phyloP scores from a whole-genome alignment of 2,329 filamentous ascomycete genomes.

The Cladophialophora bantiana region DNA sequence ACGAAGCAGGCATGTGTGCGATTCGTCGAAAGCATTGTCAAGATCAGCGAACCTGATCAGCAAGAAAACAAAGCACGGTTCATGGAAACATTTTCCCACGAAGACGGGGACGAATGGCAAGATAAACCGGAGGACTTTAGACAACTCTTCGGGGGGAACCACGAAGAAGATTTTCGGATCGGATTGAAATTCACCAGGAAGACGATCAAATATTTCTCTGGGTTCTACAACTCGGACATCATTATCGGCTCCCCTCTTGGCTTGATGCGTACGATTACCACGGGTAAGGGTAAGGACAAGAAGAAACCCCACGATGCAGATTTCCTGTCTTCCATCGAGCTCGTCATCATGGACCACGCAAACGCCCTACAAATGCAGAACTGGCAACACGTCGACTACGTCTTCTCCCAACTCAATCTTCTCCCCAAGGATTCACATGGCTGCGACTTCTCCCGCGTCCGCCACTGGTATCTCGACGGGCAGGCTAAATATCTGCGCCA shows the following conservation, averaged over 20 bases:
- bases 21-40: constrained; percentile 77
- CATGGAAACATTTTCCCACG: constrained; percentile 77
- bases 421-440: constrained; percentile 89
- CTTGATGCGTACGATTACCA: constrained; percentile 86
- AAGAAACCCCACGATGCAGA: constrained; percentile 77
- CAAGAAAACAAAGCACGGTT: constrained; percentile 96
- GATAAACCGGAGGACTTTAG: constrained; percentile 86
- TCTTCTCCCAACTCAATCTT: constrained; percentile 89
- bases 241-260: constrained; percentile 90
- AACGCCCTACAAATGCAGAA: constrained; percentile 97
- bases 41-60: constrained; percentile 81
- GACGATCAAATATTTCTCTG: constrained; percentile 90
- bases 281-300: constrained; percentile 56
- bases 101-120: constrained; percentile 68
- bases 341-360: constrained; percentile 88
- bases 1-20: constrained; percentile 85
- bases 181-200: constrained; percentile 98
- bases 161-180: constrained; percentile 95
- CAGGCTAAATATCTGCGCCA: constrained; percentile 82
- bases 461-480: constrained; percentile 91
- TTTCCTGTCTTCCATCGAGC: constrained; percentile 87
- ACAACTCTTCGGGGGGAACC: constrained; percentile 90
- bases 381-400: constrained; percentile 93
- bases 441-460: constrained; percentile 90
- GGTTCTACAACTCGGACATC: constrained; percentile 96